These are phyloP conservation scores for Hygrocybe punicea DNA, from an alignment of 768 basidiomycete genomes.

Conservation along the genomic window DNA sequence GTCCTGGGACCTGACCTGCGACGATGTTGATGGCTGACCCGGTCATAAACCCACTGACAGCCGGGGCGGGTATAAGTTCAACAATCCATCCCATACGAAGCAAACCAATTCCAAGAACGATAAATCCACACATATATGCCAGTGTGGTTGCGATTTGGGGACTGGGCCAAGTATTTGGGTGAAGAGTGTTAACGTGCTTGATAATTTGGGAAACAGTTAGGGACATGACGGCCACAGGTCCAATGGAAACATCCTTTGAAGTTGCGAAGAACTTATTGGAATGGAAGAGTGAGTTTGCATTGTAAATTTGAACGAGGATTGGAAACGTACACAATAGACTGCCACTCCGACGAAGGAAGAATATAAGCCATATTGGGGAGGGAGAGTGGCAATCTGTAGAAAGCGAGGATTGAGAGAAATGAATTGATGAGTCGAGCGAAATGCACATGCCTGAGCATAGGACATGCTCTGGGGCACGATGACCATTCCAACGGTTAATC, in stretches of 20 bases:
- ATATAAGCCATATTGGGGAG: conserved; percentile 87
- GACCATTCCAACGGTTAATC: conserved; percentile 91
- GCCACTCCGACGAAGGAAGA: conserved; percentile 88
- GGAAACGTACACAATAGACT: conserved; percentile 67
- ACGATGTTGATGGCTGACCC: conserved; percentile 95
- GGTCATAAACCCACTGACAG: conserved; percentile 92
- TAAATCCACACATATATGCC: conserved; percentile 86
- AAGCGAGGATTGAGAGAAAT: neutral
- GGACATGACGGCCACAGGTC: conserved; percentile 98
- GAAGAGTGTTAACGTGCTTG: conserved; percentile 49
- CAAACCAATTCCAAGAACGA: conserved; percentile 85
- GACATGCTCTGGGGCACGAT: conserved; percentile 94
- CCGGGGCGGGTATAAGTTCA: conserved; percentile 87
- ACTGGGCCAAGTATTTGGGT: conserved; percentile 56
- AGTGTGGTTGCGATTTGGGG: conserved; percentile 81
- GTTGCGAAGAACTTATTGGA: conserved; percentile 81
- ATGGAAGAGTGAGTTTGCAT: conserved; percentile 4
- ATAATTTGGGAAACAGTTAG: conserved; percentile 83
- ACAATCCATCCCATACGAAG: conserved; percentile 91
- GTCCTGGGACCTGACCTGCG: conserved; percentile 79
- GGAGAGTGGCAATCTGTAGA: conserved; percentile 73
- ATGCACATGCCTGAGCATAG: conserved; percentile 60
- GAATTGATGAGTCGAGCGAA: neutral
- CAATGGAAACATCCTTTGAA: conserved; percentile 98
- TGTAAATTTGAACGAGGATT: neutral